Percentiles rank a stretch among this genome's conserved stretches.
Conservation (phyloP, 2,329 filamentous ascomycete species). For the Chrysosporium keratinophilum region DNA sequence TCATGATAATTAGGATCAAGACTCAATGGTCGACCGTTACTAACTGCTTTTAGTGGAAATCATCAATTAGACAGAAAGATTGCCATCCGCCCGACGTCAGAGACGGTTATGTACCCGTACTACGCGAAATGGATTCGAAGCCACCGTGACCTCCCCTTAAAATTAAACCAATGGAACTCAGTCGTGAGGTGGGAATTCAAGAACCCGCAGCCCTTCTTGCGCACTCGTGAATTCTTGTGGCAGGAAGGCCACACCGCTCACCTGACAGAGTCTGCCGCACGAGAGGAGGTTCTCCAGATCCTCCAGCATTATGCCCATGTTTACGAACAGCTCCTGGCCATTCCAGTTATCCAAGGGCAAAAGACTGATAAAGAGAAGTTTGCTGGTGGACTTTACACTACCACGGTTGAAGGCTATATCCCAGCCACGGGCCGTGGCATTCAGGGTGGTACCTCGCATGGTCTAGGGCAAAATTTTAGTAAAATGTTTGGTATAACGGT, state of each 20-base stretch:
- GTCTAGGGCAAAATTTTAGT: conserved; percentile 92
- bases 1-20: background rate
- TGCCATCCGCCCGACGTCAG: conserved; percentile 58
- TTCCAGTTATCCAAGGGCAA: conserved; percentile 82
- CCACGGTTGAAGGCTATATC: conserved; percentile 94
- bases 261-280: conserved; percentile 69
- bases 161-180: conserved; percentile 97
- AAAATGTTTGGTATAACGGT: conserved; percentile 99
- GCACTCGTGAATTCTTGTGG: conserved; percentile 94
- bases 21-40: conserved; percentile 14
- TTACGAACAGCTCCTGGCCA: conserved; percentile 86
- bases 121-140: conserved; percentile 95
- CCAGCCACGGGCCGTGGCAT: conserved; percentile 92
- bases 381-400: conserved; percentile 90
- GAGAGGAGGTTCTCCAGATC: conserved; percentile 81
- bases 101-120: conserved; percentile 89
- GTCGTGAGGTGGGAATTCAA: conserved; percentile 96
- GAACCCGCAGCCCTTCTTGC: conserved; percentile 72
- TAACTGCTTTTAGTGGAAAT: conserved; percentile 55
- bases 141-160: conserved; percentile 85
- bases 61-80: conserved; percentile 78
- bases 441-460: conserved; percentile 90
- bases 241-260: conserved; percentile 95
- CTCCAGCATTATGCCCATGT: conserved; percentile 85
- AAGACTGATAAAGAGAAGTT: conserved; percentile 99